Conservation (phyloP, 2,329 filamentous ascomycete genomes). For the Coccinonectria pachysandricola region DNA sequence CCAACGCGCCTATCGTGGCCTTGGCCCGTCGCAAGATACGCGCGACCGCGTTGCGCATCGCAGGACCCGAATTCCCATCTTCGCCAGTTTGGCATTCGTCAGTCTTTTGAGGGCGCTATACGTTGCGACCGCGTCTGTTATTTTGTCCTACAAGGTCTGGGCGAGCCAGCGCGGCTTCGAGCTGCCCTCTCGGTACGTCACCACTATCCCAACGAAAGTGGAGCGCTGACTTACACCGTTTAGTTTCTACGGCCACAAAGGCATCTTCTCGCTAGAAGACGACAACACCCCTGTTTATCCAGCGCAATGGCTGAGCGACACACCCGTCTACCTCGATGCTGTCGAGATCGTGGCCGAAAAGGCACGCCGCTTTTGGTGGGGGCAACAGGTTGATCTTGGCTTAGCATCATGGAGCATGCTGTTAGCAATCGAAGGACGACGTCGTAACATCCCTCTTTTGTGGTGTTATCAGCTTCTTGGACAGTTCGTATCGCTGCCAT, state of each 20-base stretch:
- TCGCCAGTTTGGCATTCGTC: constrained; percentile 33
- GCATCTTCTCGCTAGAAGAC: constrained; percentile 24
- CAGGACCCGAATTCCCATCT: constrained; percentile 22
- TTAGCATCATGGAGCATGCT: constrained; percentile 45
- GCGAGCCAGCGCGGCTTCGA: constrained; percentile 29
- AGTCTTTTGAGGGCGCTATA: constrained; percentile 34
- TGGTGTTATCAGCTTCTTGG: constrained; percentile 49
- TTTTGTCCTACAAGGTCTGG: constrained; percentile 40
- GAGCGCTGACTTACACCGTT: constrained; percentile 1
- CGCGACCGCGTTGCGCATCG: constrained; percentile 21
- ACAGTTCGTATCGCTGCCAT: constrained; percentile 49
- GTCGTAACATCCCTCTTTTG: constrained; percentile 43
- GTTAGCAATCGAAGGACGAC: constrained; percentile 47
- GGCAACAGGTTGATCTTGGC: constrained; percentile 47
- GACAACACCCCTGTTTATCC: constrained; percentile 25
- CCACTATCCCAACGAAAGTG: not conserved
- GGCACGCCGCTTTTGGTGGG: constrained; percentile 50
- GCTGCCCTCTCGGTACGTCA: constrained; percentile 25
- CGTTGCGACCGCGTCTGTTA: constrained; percentile 32
- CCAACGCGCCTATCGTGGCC: constrained; percentile 13
- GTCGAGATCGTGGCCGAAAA: constrained; percentile 45
- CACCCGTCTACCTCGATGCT: constrained; percentile 39
- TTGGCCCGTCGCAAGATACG: constrained; percentile 27
- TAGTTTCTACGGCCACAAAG: constrained; percentile 22
- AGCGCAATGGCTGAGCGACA: constrained; percentile 43